phyloP scores from a whole-genome alignment of 208 protist species.

The Leishmania tarentolae region DNA sequence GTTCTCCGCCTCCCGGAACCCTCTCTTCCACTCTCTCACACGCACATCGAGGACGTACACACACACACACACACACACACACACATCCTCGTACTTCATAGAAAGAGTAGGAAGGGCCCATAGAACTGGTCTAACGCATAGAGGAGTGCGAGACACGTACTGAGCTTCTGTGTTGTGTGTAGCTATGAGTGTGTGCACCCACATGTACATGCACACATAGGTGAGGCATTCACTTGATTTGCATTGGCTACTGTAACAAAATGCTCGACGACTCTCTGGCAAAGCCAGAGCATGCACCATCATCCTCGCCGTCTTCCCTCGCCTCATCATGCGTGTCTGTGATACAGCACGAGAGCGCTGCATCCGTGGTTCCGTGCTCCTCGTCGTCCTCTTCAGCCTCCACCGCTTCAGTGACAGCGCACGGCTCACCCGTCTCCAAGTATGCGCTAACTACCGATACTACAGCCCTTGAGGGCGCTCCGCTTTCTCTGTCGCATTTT shows the following conservation, averaged over 20 bases:
- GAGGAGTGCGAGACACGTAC: background rate
- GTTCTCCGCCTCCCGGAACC: background rate
- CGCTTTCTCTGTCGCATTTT: conserved; percentile 46
- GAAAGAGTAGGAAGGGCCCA: background rate
- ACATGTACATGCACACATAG: background rate
- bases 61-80: conserved; percentile 6
- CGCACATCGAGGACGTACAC: background rate
- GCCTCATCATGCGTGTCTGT: conserved; percentile 1
- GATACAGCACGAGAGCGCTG: background rate
- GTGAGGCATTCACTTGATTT: background rate
- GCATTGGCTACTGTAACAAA: background rate
- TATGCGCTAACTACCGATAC: background rate
- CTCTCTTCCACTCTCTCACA: background rate
- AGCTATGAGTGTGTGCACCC: background rate
- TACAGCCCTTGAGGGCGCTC: conserved; percentile 5
- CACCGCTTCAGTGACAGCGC: background rate
- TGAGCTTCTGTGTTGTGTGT: background rate
- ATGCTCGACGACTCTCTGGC: background rate
- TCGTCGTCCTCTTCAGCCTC: background rate
- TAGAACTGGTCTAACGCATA: background rate
- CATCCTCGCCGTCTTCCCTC: background rate
- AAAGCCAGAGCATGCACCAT: background rate
- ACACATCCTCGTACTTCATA: background rate
- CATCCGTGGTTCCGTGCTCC: background rate
- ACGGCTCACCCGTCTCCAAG: background rate